Evolutionary conservation across 2,329 filamentous ascomycete species (phyloP).

Genomic region (Penicillium brevicompactum): DNA sequence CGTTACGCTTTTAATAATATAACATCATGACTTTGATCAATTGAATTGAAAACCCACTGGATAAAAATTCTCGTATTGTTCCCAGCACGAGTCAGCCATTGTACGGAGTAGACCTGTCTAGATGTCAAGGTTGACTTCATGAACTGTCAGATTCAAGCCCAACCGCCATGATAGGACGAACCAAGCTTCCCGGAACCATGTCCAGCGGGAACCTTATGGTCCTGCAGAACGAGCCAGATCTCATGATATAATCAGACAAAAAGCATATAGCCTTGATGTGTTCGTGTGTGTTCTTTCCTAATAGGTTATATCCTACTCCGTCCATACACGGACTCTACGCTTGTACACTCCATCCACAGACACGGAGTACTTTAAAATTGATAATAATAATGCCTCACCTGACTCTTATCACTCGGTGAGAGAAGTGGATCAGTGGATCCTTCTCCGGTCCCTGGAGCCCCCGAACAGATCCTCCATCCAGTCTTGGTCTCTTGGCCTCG

Average conservation of each 20-base stretch:
- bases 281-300: no score
- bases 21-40: no score
- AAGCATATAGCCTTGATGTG: no score
- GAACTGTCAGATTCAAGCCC: background rate
- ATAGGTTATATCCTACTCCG: no score
- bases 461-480: constrained; percentile 1
- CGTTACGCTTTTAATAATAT: no score
- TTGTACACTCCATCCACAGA: no score
- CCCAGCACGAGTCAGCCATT: background rate
- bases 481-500: constrained; percentile 5
- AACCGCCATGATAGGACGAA: background rate
- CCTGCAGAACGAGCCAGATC: background rate
- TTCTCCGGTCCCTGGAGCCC: background rate
- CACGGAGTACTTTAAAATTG: no score
- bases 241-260: no score
- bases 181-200: constrained; percentile 7
- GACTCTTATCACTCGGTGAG: background rate
- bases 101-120: background rate
- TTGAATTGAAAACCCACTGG: no score
- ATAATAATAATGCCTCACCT: background rate
- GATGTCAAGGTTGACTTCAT: background rate
- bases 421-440: constrained; percentile 5
- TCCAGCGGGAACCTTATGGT: constrained; percentile 1
- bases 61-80: no score
- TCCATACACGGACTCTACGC: no score